These are phyloP conservation scores for Rhodotorula diobovata DNA, from an alignment of 768 basidiomycete species.

Conservation along the genomic window DNA sequence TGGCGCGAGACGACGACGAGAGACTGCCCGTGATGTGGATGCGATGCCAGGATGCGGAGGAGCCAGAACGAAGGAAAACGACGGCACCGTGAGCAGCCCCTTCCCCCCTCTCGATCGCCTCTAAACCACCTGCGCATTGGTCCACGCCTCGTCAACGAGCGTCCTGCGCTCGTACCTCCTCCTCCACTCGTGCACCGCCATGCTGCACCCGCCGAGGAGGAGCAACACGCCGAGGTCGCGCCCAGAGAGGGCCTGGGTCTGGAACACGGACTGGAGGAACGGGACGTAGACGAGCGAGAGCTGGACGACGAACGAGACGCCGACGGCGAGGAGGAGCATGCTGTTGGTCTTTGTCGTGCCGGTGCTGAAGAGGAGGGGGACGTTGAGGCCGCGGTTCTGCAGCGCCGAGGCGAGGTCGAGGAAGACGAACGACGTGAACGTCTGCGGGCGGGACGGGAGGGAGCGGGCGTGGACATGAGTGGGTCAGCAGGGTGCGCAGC, in stretches of 20 bases:
- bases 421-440: constrained; percentile 94
- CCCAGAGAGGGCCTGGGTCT: constrained; percentile 71
- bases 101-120: too few relatives aligned
- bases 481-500: not conserved
- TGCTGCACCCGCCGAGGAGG: constrained; percentile 54
- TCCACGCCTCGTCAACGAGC: constrained; percentile 34
- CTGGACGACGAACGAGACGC: constrained; percentile 76
- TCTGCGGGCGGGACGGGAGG: constrained; percentile 54
- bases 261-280: constrained; percentile 84
- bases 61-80: not conserved
- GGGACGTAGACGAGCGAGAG: constrained; percentile 84
- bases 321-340: constrained; percentile 85
- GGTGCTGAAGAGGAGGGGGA: constrained; percentile 55
- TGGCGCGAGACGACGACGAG: too few relatives aligned
- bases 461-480: not conserved
- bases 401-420: constrained; percentile 91
- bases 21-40: not conserved
- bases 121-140: constrained; percentile 23
- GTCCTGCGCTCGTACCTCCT: constrained; percentile 31
- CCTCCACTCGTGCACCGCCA: constrained; percentile 36
- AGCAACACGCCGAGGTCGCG: constrained; percentile 70
- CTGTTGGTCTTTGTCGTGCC: constrained; percentile 59
- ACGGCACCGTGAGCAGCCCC: too few relatives aligned
- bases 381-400: constrained; percentile 87
- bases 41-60: not conserved